phyloP scores from a whole-genome alignment of 352 stramenopile genomes.

The Plasmopara muralis region DNA sequence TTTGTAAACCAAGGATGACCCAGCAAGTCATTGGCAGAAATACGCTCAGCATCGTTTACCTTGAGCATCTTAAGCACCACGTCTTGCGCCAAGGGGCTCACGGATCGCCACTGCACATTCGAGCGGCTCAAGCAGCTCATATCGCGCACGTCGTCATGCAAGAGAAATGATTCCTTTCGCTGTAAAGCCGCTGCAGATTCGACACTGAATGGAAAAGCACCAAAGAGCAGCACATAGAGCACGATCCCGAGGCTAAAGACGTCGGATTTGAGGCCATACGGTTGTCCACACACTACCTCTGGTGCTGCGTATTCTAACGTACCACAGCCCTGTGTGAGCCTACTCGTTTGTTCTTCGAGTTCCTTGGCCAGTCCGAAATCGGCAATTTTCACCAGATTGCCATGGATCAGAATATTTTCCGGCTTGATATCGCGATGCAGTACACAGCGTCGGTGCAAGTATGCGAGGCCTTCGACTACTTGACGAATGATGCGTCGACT shows the following conservation, averaged over 20 bases:
- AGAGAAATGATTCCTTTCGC: constrained; percentile 48
- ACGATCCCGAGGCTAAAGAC: constrained; percentile 77
- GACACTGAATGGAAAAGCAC: constrained; percentile 70
- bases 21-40: constrained; percentile 57
- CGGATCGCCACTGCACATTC: constrained; percentile 50
- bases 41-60: constrained; percentile 39
- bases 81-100: constrained; percentile 54
- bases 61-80: constrained; percentile 55
- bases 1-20: constrained; percentile 52
- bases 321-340: constrained; percentile 58
- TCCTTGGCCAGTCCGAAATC: constrained; percentile 77
- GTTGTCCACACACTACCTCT: constrained; percentile 52
- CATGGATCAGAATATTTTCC: constrained; percentile 77
- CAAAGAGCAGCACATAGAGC: constrained; percentile 75
- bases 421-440: constrained; percentile 76
- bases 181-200: constrained; percentile 62
- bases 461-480: constrained; percentile 47
- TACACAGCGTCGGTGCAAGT: constrained; percentile 59
- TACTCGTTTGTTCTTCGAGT: constrained; percentile 36
- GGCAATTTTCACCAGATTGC: constrained; percentile 61
- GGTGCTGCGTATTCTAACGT: constrained; percentile 76
- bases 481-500: constrained; percentile 54
- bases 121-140: constrained; percentile 64
- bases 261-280: constrained; percentile 73
- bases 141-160: constrained; percentile 61